A percentile compares a stretch with the other conserved stretches of the same genome.
Evolutionary conservation across 176 grass and related monocot genomes (phyloP).

Genomic region (Oryza meridionalis): DNA sequence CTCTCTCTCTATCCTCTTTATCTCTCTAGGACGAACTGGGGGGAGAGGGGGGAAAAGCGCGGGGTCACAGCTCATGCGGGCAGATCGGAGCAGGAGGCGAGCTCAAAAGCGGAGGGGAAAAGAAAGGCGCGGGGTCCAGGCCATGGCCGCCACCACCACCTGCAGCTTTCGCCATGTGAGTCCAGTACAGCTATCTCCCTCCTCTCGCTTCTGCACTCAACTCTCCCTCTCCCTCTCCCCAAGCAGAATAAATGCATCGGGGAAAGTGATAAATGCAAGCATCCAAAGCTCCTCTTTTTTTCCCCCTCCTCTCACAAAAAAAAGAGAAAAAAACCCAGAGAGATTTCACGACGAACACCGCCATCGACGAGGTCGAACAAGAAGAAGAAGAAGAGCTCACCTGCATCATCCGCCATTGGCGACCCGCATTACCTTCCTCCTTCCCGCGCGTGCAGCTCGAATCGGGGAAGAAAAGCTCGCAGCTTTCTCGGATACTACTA

Average conservation of each 20-base stretch:
- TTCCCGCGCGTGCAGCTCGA: slow-evolving; percentile 36
- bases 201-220: neutral
- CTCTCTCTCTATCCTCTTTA: too few relatives aligned
- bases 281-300: slow-evolving; percentile 43
- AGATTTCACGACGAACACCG: neutral
- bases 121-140: slow-evolving; percentile 22
- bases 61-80: slow-evolving; percentile 29
- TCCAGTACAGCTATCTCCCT: neutral
- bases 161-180: slow-evolving; percentile 45
- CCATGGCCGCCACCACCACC: slow-evolving; percentile 8
- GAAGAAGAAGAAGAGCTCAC: neutral
- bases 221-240: neutral
- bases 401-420: slow-evolving; percentile 7
- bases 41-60: slow-evolving; percentile 20
- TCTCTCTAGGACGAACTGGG: slow-evolving; percentile 4
- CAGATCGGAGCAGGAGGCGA: slow-evolving; percentile 31
- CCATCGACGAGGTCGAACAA: neutral
- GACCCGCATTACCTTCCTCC: neutral
- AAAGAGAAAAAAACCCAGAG: neutral
- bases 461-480: neutral
- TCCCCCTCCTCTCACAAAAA: too few relatives aligned
- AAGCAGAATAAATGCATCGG: slow-evolving; percentile 19
- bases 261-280: slow-evolving; percentile 33
- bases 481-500: neutral
- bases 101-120: neutral